These are phyloP conservation scores for Cystobasidiaceae sp. DNA, from an alignment of 1,284 basidiomycete species.

Conservation along the genomic window DNA sequence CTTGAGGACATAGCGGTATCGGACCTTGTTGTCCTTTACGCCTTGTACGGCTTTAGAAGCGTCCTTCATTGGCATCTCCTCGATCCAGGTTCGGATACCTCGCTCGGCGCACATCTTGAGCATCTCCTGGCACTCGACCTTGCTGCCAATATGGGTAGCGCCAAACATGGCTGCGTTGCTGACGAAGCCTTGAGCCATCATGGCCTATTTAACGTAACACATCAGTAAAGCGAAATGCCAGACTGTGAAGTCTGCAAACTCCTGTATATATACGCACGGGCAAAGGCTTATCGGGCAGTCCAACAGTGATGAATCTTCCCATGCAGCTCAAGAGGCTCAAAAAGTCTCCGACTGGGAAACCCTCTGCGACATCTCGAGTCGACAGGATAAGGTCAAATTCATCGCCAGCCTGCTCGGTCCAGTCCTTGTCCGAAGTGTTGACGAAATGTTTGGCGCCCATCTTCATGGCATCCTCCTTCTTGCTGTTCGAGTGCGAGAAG, in stretches of 20 bases:
- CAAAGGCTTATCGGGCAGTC: conserved; percentile 53
- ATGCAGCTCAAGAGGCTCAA: conserved; percentile 55
- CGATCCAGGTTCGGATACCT: conserved; percentile 52
- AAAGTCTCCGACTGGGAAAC: conserved; percentile 50
- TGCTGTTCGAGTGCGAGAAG: conserved; percentile 47
- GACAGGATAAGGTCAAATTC: conserved; percentile 62
- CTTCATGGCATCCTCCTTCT: conserved; percentile 48
- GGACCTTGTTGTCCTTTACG: conserved; percentile 54
- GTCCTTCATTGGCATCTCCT: conserved; percentile 57
- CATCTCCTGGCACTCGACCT: conserved; percentile 22
- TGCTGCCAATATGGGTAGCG: conserved; percentile 56
- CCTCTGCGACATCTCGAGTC: conserved; percentile 47
- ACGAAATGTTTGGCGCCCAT: conserved; percentile 52
- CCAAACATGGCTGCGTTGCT: conserved; percentile 50
- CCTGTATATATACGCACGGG: conserved; percentile 45
- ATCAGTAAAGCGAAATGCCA: conserved; percentile 43
- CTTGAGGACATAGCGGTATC: conserved; percentile 55
- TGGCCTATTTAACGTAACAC: conserved; percentile 18
- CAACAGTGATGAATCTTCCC: conserved; percentile 56
- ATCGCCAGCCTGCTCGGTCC: conserved; percentile 50
- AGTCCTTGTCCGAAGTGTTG: conserved; percentile 47
- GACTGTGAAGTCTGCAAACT: conserved; percentile 49
- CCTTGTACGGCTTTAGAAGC: conserved; percentile 56
- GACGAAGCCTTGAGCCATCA: conserved; percentile 46
- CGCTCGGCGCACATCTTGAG: conserved; percentile 5